A percentile compares a stretch with the other conserved stretches of the same genome.
Evolutionary conservation across 148 eudicot genomes (phyloP).

Genomic region (Pouteria glomerata): DNA sequence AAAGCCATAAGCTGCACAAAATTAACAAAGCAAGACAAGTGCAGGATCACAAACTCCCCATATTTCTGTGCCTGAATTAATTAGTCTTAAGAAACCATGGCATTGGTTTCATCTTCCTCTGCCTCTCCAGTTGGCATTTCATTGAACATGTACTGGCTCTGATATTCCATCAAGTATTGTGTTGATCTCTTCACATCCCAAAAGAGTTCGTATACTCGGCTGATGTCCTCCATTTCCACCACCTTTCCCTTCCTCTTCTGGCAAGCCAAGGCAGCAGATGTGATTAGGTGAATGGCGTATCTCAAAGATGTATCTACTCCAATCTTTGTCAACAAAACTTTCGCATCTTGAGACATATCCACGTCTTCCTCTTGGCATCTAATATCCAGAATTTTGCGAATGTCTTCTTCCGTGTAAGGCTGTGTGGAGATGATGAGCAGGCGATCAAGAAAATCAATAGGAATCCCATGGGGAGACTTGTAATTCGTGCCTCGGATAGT

Average conservation of each 20-base stretch:
- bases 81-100: slow-evolving; percentile 31
- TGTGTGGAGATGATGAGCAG: slow-evolving; percentile 84
- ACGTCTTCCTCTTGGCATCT: slow-evolving; percentile 92
- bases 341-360: slow-evolving; percentile 89
- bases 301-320: slow-evolving; percentile 83
- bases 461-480: slow-evolving; percentile 93
- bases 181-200: slow-evolving; percentile 94
- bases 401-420: slow-evolving; percentile 83
- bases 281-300: slow-evolving; percentile 82
- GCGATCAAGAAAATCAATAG: slow-evolving; percentile 86
- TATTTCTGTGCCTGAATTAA: background rate
- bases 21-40: background rate
- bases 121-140: slow-evolving; percentile 48
- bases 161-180: slow-evolving; percentile 93
- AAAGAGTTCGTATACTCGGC: slow-evolving; percentile 78
- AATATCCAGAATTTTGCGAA: slow-evolving; percentile 77
- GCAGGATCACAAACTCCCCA: background rate
- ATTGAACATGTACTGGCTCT: slow-evolving; percentile 85
- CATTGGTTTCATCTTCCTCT: slow-evolving; percentile 43
- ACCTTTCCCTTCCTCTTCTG: slow-evolving; percentile 75
- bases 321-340: slow-evolving; percentile 71
- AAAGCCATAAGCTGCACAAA: background rate
- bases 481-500: slow-evolving; percentile 86
- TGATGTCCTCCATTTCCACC: slow-evolving; percentile 90
- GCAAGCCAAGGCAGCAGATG: slow-evolving; percentile 79